Evolutionary conservation across 1,284 basidiomycete genomes (phyloP), one percentile per base, ranked within the genome.

Genomic region (Sanghuangporus baumii): DNA sequence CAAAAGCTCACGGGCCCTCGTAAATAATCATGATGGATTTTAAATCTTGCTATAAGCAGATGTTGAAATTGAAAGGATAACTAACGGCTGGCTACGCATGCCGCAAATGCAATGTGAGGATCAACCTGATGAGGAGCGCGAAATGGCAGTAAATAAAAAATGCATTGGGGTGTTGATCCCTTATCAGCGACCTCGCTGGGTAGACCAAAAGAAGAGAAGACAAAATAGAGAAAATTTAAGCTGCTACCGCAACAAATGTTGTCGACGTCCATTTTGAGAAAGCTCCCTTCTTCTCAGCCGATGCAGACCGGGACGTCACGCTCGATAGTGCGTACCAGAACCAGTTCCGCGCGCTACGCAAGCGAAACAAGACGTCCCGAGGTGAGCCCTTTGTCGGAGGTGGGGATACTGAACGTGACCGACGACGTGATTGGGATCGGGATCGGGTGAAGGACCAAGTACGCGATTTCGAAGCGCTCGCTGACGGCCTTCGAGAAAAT

Each of bases 271-370:
- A 63, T 54, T 60, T 57, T 41, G 62, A 20, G 12, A 20, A 18
- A n/a, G 43, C 47, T 37, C 60, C 60, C n/a, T 52, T 56, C 20
- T 54, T 43, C 20, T 55, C 43, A n/a, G 51, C 60, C 18, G 59
- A 61, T 36, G 63, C 46, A 16, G 55, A 52, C 20, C 50, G 56
- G 26, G 60, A 58, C n/a, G 59, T 61, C 63, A 65, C 55, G 34
- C 59, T 60, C 47, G 63, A 65, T 31, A 65, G 56, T 34, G 63
- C 63, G 20, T 61, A 65, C 63, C 63, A 65, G 50, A 65, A 65
- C 63, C 63, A 65, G 60, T 65, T 65, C 23, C 63, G 59, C 50
- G 63, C 63, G 50, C 55, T 65, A n/a, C 63, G 63, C 55, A 65
- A 46, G n/a, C 60, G 59, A 41, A 61, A 65, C 37, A 65, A 56